Base-by-base conservation (phyloP, 306 rosid genomes). In the Vigna hirtella region DNA sequence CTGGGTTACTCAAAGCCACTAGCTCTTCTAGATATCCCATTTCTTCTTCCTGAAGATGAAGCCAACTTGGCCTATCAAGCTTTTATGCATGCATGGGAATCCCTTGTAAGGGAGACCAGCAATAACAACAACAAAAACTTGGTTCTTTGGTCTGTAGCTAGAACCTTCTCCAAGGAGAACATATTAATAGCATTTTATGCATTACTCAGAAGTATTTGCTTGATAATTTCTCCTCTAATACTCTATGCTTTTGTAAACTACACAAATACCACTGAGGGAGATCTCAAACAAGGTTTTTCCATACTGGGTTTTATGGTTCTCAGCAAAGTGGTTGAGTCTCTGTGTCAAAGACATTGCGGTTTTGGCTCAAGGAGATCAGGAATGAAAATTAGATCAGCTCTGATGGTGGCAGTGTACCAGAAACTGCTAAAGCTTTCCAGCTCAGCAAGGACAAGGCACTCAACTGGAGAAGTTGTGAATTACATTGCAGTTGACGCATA, bases 41-140 rank as follows among this genome's bases (percentile, higher is more conserved):
- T 2, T 62, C 68, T 62, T 62, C 45, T 62, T 62, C 42, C 68
- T 16, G 68, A 62, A 62, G 68, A 62, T 34, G 24, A 62, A 62
- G 68, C 47, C 0, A 9, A 7, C 45, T 62, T 5, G 7, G 45
- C 68, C 24, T 62, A 62, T 45, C 47, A 28, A 32, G 22, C 36
- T 20, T 32, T 62, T n/a, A 16, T 7, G 12, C 68, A 15, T 7
- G 47, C 68, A 30, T 62, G 68, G 68, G 68, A 62, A 7, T 32
- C 68, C 47, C 47, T 62, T 62, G 6, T 62, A 32, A 62, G 45
- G 24, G 68, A 62, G 47, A 62, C 10, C 13, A 32, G 24, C 47
- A 62, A 16, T 14, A 34, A 16, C 47, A 62, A 62, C 24, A 32
- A 9, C 20, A 62, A 16, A 32, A 32, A 62, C 45, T 15, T 32